Evolutionary conservation across 805 yeast genomes (phyloP), one percentile per base, ranked within the genome.

Genomic region (Metschnikowia amazonensis): DNA sequence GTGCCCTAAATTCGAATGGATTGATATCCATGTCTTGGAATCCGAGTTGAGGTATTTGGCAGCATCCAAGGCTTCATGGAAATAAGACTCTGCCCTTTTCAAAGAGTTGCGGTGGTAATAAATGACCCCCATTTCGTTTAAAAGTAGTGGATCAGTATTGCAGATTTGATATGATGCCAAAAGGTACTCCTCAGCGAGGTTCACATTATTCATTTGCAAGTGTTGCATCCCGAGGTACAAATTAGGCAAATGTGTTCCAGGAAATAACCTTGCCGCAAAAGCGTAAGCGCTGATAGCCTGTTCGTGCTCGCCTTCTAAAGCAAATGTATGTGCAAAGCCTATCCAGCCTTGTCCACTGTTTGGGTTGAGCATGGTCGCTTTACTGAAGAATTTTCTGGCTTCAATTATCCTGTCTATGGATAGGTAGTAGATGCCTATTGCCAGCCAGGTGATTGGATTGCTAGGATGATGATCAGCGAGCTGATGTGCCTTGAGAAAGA

Each of bases 291-390:
- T 85, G 18, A 94, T 85, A 1, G 98, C 98, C 65, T 94, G 98
- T 63, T 94, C 99, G 63, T 94, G 97, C 65, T 94, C 99, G n/a
- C 97, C 95, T 63, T 94, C 99, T 2, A 87, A 84, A 0, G 97
- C 97, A 76, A 90, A 94, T 0, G 98, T 90, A 59, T 92, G 98
- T 1, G 98, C 98, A 69, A 94, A 94, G 2, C 97, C 99, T 28
- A 94, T 82, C 99, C 99, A 94, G 1, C 98, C 96, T 43, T 87
- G 92, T 0, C 94, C 95, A 67, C 87, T 89, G 53, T 83, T 86
- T 2, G 99, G 95, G 57, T 89, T 85, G 49, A 90, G 65, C 53
- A 89, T 74, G 1, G 97, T 88, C 0, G 97, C 90, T 61, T 88
- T 89, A 33, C 94, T 84, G 65, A 89, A 94, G 60, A 79, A 89